Conservation (phyloP, 2,329 filamentous ascomycete genomes). For the Dactylellina haptotyla region DNA sequence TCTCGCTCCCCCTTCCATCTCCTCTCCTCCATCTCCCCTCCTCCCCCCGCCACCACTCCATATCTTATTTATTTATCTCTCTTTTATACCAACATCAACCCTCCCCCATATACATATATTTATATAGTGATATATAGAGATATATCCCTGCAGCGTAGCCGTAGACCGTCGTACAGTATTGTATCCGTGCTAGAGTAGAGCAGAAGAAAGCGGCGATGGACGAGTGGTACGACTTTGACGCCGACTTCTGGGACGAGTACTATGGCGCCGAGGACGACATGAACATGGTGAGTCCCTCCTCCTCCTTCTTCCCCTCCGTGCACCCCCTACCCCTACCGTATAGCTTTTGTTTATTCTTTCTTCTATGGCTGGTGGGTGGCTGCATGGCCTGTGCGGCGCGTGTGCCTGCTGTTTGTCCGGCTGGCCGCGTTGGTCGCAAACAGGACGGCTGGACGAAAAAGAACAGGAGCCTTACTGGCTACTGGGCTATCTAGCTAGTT, state of each 20-base stretch:
- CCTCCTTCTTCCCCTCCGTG: neutral
- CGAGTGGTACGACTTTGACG: slow-evolving; percentile 50
- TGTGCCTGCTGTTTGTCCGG: too few relatives aligned
- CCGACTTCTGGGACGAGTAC: slow-evolving; percentile 48
- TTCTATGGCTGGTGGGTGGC: too few relatives aligned
- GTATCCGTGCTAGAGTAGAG: neutral
- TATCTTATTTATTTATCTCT: neutral
- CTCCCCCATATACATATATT: neutral
- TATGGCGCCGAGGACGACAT: slow-evolving; percentile 41
- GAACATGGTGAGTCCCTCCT: slow-evolving; percentile 35
- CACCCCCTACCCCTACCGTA: too few relatives aligned
- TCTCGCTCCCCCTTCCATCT: neutral
- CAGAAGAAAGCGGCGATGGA: slow-evolving; percentile 9
- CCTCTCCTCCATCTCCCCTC: slow-evolving; percentile 6
- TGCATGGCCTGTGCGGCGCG: too few relatives aligned
- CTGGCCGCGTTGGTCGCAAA: too few relatives aligned
- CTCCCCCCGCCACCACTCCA: neutral
- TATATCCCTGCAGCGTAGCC: neutral
- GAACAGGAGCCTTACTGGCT: too few relatives aligned
- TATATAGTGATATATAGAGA: neutral
- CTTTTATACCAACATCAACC: too few relatives aligned
- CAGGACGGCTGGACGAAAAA: too few relatives aligned
- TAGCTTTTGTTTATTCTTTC: too few relatives aligned
- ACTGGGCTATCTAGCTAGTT: too few relatives aligned
- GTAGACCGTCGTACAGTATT: neutral